A percentile compares a stretch with the other conserved stretches of the same genome.
These are phyloP conservation scores for Backusella liffmaniae DNA, from an alignment of 192 early-diverging fungal species.

Conservation along the genomic window DNA sequence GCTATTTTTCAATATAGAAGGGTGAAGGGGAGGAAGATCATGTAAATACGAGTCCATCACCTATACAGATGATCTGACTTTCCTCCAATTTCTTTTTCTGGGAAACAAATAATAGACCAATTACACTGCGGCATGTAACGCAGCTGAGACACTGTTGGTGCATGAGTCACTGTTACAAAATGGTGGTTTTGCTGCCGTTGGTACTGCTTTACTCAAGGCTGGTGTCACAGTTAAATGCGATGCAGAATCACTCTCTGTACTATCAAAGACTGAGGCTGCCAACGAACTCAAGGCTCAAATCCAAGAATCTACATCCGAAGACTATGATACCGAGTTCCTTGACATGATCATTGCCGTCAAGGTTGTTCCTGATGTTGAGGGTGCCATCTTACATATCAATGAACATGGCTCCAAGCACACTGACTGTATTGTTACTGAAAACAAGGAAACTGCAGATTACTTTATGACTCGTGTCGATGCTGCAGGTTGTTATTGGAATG, in stretches of 20 bases:
- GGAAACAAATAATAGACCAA: slow-evolving; percentile 49
- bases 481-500: slow-evolving; percentile 98
- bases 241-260: slow-evolving; percentile 40
- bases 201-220: slow-evolving; percentile 53
- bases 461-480: slow-evolving; percentile 95
- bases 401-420: slow-evolving; percentile 94
- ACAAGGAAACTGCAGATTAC: slow-evolving; percentile 61
- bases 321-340: slow-evolving; percentile 92
- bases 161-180: slow-evolving; percentile 51
- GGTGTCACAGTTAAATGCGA: slow-evolving; percentile 67
- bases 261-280: slow-evolving; percentile 20
- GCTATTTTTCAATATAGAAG: neutral
- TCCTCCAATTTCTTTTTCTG: neutral
- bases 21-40: neutral
- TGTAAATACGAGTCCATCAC: neutral
- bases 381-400: slow-evolving; percentile 93
- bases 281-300: slow-evolving; percentile 23
- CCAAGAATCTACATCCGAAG: slow-evolving; percentile 44
- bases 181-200: slow-evolving; percentile 53
- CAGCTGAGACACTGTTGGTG: slow-evolving; percentile 91
- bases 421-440: slow-evolving; percentile 90
- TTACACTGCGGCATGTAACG: slow-evolving; percentile 96
- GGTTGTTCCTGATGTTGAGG: slow-evolving; percentile 69
- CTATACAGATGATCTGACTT: neutral
- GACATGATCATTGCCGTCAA: slow-evolving; percentile 83